Base-by-base conservation (phyloP, 1,284 basidiomycete species). In the Phlebopus sp. region DNA sequence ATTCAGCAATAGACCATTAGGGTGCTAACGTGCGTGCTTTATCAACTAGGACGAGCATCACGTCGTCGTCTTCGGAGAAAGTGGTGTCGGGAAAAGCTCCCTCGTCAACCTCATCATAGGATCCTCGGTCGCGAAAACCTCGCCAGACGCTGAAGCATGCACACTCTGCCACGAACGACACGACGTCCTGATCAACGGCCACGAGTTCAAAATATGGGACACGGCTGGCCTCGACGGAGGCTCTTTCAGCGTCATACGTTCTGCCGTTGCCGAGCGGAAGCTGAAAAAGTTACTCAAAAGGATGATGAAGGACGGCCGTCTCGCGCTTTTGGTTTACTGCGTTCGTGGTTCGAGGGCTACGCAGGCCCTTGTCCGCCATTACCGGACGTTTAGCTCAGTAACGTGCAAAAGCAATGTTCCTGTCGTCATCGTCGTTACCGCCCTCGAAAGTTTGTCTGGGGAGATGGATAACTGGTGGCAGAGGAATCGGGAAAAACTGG, bases 401-500 rank as follows among this genome's bases (percentile, higher is more conserved):
- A 48, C 51, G 3, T 55, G 47, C 14, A 36, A 51, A 10, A 48
- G 23, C 6, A 34, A 47, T 13, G 53, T 59, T 23, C 67, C 66
- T 1, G 56, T 70, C 42, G 60, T 54, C 37, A 44, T 69, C 18
- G 51, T 69, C 19, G 54, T 66, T 13, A 70, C 67, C 11, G 64
- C 63, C 15, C 52, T 70, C 37, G 68, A 68, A 49, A 57, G 69
- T 13, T 29, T 50, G 10, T 45, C 50, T 25, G 56, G 46, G 38
- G 63, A 62, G 1, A 69, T 69, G 68, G 67, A 69, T 25, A 35
- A 46, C 21, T 68, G 66, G 69, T 70, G 69, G 68, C 19, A 25
- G 23, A 57, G 42, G 34, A 68, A 70, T 15, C 47, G 38, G 9
- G 17, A 30, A 7, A 47, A 53, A 1, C 50, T 64, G 14, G 52